phyloP scores from a whole-genome alignment of 192 early-diverging fungal species.

The Phycomyces nitens region DNA sequence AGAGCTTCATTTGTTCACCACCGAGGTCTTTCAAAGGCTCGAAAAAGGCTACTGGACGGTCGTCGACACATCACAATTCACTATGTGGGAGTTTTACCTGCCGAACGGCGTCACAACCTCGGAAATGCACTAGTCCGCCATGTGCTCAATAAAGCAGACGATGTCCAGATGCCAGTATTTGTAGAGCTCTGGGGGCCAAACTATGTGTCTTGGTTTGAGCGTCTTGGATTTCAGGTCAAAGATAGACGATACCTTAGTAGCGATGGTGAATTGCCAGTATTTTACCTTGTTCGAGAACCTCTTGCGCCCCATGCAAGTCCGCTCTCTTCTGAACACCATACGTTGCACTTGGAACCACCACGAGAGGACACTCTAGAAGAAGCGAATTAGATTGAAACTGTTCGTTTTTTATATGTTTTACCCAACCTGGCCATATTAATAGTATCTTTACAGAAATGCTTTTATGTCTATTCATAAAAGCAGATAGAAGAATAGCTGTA shows the following conservation, averaged over 20 bases:
- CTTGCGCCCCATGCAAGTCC: too few species aligned
- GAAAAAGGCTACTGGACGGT: conserved; percentile 1
- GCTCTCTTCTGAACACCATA: too few species aligned
- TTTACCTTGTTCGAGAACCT: too few species aligned
- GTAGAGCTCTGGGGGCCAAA: conserved; percentile 1
- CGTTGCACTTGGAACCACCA: too few species aligned
- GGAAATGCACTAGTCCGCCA: conserved; percentile 12
- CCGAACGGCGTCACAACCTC: conserved; percentile 9
- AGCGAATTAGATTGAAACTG: too few species aligned
- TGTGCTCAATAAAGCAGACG: conserved; percentile 19
- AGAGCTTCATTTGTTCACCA: conserved; percentile 6
- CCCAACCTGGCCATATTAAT: too few species aligned
- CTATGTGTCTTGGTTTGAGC: conserved; percentile 2
- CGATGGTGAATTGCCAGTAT: too few species aligned
- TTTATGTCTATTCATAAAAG: too few species aligned
- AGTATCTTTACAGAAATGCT: too few species aligned
- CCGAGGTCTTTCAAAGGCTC: conserved; percentile 2
- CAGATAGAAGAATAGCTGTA: too few species aligned
- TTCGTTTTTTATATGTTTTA: too few species aligned
- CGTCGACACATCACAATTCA: conserved; percentile 18
- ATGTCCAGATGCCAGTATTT: conserved; percentile 13
- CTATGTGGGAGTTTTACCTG: conserved; percentile 23
- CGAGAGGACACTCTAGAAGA: too few species aligned
- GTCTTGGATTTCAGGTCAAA: conserved; percentile 8
- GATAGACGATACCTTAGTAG: background rate